Evolutionary conservation across 495 filamentous ascomycete species (phyloP), one percentile per base, ranked within the genome.

Genomic region (Glutinoglossum americanum): DNA sequence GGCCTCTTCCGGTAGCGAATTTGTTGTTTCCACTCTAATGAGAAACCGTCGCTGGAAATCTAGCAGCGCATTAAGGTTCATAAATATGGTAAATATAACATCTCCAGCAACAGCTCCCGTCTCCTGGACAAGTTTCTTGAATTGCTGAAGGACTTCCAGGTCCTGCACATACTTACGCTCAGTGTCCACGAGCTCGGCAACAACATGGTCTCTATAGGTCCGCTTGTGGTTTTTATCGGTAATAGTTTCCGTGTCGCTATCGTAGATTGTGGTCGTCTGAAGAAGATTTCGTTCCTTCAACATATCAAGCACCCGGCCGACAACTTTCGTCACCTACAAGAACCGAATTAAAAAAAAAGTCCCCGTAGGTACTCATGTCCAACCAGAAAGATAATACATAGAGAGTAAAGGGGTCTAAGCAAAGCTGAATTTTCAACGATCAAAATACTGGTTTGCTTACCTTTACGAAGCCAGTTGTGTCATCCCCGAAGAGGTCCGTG

Each of bases 131-230:
- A 81, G 79, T 63, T 87, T 92, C 73, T 96, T 96, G 58, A 97
- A 78, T 55, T 89, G 83, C 64, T 97, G 89, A 19, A 98, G 69
- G 61, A 89, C 89, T 65, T 97, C 90, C 28, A 98, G 73, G 71
- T 97, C 89, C 64, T 97, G 90, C n/a, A 97, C 93, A 61, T 98
- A 98, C 66, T 94, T 93, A 44, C 92, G 82, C 67, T 98, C 92
- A 4, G 90, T 97, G 62, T 86, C 85, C 51, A 98, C 80, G 51
- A 98, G 70, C 66, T 98, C 92, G 62, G 84, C 79, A 32, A 98
- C 78, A 59, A 97, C 83, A 63, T 94, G 82, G 58, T 95, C 82
- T 44, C 87, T 76, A 64, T 88, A 87, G 54, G 85, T 92, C 63
- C 87, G 68, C 57, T 83, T 76, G 62, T 80, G 63, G 77, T 67